These are phyloP conservation scores for Naganishia friedmannii DNA, from an alignment of 768 basidiomycete genomes.

Conservation along the genomic window DNA sequence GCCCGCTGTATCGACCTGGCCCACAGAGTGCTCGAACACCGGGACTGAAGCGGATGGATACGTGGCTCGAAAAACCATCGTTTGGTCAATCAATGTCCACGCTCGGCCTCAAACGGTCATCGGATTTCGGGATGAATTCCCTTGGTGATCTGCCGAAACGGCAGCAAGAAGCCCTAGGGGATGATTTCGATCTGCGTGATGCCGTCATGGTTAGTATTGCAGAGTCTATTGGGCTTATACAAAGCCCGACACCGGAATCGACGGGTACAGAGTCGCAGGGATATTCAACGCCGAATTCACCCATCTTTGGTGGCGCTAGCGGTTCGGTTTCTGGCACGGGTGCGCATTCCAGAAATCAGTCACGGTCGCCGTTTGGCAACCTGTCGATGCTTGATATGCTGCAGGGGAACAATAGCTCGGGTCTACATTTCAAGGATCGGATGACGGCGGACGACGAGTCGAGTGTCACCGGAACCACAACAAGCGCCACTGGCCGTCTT, in stretches of 20 bases:
- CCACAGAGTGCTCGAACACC: conserved; percentile 39
- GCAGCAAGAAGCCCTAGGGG: conserved; percentile 40
- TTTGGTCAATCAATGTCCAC: conserved; percentile 33
- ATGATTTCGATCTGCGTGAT: conserved; percentile 89
- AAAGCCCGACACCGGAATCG: conserved; percentile 48
- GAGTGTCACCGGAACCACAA: conserved; percentile 57
- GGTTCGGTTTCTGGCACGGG: conserved; percentile 24
- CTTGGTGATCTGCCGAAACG: background rate
- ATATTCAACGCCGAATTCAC: conserved; percentile 51
- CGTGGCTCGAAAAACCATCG: conserved; percentile 42
- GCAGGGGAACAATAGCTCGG: conserved; percentile 69
- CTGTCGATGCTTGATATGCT: conserved; percentile 48
- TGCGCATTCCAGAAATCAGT: conserved; percentile 12
- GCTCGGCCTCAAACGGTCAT: conserved; percentile 1
- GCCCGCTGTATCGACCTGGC: conserved; percentile 45
- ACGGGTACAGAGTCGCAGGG: conserved; percentile 41
- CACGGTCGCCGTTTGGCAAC: conserved; percentile 44
- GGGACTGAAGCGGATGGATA: conserved; percentile 47
- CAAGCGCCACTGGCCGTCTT: conserved; percentile 60
- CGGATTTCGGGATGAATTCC: background rate
- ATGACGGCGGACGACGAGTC: conserved; percentile 44
- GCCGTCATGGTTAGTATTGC: conserved; percentile 98
- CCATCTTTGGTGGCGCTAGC: conserved; percentile 28
- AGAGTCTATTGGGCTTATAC: conserved; percentile 89
- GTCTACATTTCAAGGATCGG: conserved; percentile 12